phyloP scores from a whole-genome alignment of 164 flowering plant genomes.

The Tetracentron sinense region DNA sequence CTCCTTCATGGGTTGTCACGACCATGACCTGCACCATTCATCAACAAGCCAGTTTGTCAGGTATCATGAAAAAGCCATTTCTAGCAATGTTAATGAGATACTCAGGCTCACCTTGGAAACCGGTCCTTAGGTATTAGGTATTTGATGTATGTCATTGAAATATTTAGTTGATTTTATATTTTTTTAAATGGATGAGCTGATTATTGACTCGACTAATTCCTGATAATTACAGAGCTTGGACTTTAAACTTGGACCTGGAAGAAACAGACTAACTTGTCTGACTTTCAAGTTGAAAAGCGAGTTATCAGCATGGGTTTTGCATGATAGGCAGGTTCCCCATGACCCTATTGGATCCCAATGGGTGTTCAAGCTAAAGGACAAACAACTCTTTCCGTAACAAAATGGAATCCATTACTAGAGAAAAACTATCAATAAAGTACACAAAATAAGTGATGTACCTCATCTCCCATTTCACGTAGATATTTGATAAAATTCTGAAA shows the following conservation, averaged over 20 bases:
- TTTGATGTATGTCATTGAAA: neutral
- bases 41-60: slow-evolving; percentile 11
- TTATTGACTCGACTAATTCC: neutral
- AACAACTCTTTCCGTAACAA: neutral
- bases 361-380: neutral
- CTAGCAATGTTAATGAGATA: neutral
- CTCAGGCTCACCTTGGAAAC: neutral
- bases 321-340: no score
- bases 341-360: neutral
- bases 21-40: slow-evolving; percentile 73
- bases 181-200: no score
- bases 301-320: no score
- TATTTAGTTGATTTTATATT: no score
- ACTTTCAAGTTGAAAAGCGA: no score
- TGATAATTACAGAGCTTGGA: neutral
- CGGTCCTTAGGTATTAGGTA: neutral
- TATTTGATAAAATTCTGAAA: slow-evolving; percentile 93
- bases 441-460: slow-evolving; percentile 45
- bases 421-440: neutral
- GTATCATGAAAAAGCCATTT: neutral
- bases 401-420: slow-evolving; percentile 7
- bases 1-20: slow-evolving; percentile 98
- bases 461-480: slow-evolving; percentile 98
- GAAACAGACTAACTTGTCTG: no score
- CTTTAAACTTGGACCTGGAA: neutral